Base-by-base conservation (phyloP, 2,329 filamentous ascomycete genomes). In the Claviceps africana region DNA sequence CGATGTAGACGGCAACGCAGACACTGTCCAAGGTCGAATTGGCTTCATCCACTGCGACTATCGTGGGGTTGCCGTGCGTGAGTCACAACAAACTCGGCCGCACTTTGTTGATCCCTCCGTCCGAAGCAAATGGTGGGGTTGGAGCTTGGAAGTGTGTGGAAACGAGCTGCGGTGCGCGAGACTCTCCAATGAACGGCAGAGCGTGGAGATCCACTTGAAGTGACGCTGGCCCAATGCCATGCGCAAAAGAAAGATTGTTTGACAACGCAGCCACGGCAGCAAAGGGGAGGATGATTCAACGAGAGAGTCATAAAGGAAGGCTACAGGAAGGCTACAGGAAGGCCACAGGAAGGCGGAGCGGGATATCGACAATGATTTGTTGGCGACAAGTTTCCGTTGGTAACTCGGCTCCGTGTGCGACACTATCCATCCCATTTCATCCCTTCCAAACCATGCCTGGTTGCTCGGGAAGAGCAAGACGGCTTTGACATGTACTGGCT, bases 1-100 rank as follows among this genome's bases (percentile, higher is more conserved):
- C 42, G 46, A 48, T 53, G 52, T 56, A 35, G 25, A 50, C 7
- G 54, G 40, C 40, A 50, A 52, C 40, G 47, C 48, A 37, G 51
- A 54, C 21, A 52, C 49, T 17, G 55, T 21, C 53, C 54, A 53
- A 47, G 54, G 25, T 45, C 54, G 58, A 52, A 61, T 58, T 59
- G 59, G 54, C 57, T 58, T 64, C 62, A 64, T 64, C 51, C 56
- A 63, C 59, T 51, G 30, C 51, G 45, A n/a, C 47, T 55, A 39
- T 56, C n/a, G 52, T 46, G 48, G 22, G 43, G 30, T 56, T 54
- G n/a, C 51, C 54, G 57, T 54, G 58, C 59, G 60, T 61, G 60
- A 62, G 59, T 62, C 59, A 59, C 56, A 54, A 56, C 53, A 59
- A 61, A 58, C 56, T 58, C 48, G 51, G 51, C 50, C 56, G 56